A percentile compares a stretch with the other conserved stretches of the same genome.
phyloP scores from a whole-genome alignment of 2,329 filamentous ascomycete species.

The Immersiporthe knoxdaviesiana region DNA sequence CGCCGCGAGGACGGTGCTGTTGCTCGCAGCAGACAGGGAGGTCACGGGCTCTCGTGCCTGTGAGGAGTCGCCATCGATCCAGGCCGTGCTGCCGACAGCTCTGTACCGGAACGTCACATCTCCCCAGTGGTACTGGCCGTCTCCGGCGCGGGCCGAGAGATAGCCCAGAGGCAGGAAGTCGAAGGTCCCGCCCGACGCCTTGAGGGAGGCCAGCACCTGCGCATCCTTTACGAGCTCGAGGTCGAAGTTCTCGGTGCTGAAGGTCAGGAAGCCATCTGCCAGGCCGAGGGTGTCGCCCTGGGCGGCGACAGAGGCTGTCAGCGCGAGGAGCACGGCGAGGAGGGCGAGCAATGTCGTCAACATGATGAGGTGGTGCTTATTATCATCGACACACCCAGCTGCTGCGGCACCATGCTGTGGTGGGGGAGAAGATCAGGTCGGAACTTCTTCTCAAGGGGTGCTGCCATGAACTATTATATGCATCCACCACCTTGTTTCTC shows the following conservation, averaged over 20 bases:
- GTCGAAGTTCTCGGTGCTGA: slow-evolving; percentile 47
- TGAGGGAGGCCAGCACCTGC: slow-evolving; percentile 54
- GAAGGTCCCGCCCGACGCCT: slow-evolving; percentile 45
- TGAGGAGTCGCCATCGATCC: slow-evolving; percentile 54
- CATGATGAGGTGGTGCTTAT: neutral
- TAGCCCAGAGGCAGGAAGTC: slow-evolving; percentile 60
- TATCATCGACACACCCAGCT: slow-evolving; percentile 14
- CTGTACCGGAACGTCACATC: slow-evolving; percentile 61
- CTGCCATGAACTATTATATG: neutral
- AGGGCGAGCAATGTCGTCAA: neutral
- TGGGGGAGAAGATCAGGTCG: neutral
- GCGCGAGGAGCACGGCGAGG: slow-evolving; percentile 13
- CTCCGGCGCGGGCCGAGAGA: slow-evolving; percentile 49
- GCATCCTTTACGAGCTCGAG: slow-evolving; percentile 47
- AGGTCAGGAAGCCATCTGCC: slow-evolving; percentile 43
- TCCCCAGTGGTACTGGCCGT: slow-evolving; percentile 62
- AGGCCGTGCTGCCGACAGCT: slow-evolving; percentile 40
- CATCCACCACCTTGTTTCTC: neutral
- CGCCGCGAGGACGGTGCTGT: slow-evolving; percentile 40
- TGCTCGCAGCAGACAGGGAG: slow-evolving; percentile 33
- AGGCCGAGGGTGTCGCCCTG: slow-evolving; percentile 44
- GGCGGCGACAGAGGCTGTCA: slow-evolving; percentile 2
- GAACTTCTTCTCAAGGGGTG: neutral
- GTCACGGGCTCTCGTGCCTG: slow-evolving; percentile 43
- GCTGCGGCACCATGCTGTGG: neutral